Conservation (phyloP, 148 eudicot species). For the Chenopodium berlandieri region DNA sequence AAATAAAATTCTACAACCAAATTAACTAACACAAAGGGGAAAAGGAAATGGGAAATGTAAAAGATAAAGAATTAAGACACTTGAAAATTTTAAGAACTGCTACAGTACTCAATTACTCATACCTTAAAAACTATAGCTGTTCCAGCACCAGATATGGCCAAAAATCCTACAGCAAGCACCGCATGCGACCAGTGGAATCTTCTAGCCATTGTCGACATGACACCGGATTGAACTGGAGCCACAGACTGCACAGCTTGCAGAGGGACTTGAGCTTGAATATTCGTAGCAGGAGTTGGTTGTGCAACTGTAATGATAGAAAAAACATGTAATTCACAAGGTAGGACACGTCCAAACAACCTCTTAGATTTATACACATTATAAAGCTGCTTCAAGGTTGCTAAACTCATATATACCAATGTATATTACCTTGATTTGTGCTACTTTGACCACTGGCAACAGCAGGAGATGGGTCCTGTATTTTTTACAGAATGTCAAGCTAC, state of each 20-base stretch:
- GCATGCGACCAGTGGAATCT: slow-evolving; percentile 87
- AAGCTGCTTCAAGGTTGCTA: background rate
- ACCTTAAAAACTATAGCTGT: slow-evolving; percentile 80
- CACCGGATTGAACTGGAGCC: slow-evolving; percentile 42
- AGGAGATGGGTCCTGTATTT: slow-evolving; percentile 69
- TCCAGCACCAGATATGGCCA: slow-evolving; percentile 90
- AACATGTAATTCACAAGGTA: slow-evolving; percentile 1
- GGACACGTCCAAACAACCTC: background rate
- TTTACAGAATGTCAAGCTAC: slow-evolving; percentile 18
- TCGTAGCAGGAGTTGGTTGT: slow-evolving; percentile 47
- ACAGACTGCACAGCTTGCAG: slow-evolving; percentile 55
- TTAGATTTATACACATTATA: background rate
- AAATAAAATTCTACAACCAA: background rate
- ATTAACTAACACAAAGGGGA: background rate
- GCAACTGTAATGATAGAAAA: slow-evolving; percentile 42
- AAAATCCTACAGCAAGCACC: slow-evolving; percentile 66
- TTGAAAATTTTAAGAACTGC: slow-evolving; percentile 1
- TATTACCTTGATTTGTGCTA: slow-evolving; percentile 57
- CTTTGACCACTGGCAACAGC: slow-evolving; percentile 49
- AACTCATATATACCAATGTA: background rate
- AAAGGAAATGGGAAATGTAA: background rate
- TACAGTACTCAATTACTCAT: slow-evolving; percentile 10
- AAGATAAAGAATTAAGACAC: background rate
- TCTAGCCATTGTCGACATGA: slow-evolving; percentile 39
- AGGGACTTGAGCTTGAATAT: slow-evolving; percentile 46